Evolutionary conservation across 2,329 filamentous ascomycete genomes (phyloP).

Genomic region (Cladosporium sp.): DNA sequence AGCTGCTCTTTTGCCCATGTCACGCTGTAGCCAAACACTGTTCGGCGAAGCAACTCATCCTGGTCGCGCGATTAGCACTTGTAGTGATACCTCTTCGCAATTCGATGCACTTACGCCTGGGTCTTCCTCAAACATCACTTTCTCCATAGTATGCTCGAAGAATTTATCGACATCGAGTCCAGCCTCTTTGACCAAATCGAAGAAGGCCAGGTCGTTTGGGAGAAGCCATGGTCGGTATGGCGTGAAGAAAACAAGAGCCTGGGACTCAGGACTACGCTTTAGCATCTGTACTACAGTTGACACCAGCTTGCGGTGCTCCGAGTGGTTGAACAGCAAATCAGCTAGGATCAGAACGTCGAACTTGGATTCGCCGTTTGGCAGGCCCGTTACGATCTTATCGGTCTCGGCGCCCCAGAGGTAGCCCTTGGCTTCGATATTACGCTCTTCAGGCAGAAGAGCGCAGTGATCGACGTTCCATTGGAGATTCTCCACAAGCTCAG

Average conservation of each 20-base stretch:
- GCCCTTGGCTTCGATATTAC: slow-evolving; percentile 49
- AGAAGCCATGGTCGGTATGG: slow-evolving; percentile 89
- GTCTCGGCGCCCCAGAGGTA: slow-evolving; percentile 78
- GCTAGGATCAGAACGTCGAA: slow-evolving; percentile 85
- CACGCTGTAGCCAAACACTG: slow-evolving; percentile 74
- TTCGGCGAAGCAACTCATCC: slow-evolving; percentile 75
- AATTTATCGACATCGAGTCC: slow-evolving; percentile 77
- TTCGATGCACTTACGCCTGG: slow-evolving; percentile 56
- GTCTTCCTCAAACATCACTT: slow-evolving; percentile 85
- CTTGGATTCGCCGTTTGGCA: slow-evolving; percentile 42
- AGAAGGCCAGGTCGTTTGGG: slow-evolving; percentile 81
- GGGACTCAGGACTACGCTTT: slow-evolving; percentile 50
- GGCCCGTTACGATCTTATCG: slow-evolving; percentile 53
- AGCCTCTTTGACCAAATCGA: slow-evolving; percentile 65
- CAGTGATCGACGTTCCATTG: slow-evolving; percentile 66
- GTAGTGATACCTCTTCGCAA: neutral
- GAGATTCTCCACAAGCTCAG: slow-evolving; percentile 76
- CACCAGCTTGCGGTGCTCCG: slow-evolving; percentile 75
- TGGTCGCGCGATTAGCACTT: slow-evolving; percentile 24
- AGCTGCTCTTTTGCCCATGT: slow-evolving; percentile 50
- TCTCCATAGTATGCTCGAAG: slow-evolving; percentile 75
- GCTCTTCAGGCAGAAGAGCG: slow-evolving; percentile 36
- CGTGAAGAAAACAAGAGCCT: slow-evolving; percentile 86
- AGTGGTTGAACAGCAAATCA: slow-evolving; percentile 87
- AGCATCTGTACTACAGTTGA: slow-evolving; percentile 67